Conservation (phyloP, 805 yeast genomes). For the Lachancea quebecensis region DNA sequence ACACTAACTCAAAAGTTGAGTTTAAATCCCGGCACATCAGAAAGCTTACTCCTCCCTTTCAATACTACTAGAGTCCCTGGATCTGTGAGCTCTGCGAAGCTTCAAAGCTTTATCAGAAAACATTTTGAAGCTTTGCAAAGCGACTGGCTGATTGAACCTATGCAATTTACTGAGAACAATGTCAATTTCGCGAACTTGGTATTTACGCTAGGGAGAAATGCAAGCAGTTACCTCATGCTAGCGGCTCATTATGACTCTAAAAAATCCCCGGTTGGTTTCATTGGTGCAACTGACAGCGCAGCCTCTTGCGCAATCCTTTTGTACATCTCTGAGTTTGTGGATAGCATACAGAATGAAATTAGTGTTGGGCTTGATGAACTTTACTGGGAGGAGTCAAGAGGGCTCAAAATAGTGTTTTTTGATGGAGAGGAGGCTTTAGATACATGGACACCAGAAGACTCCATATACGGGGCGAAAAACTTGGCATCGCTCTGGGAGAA, state of each 20-base stretch:
- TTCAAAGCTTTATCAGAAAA: slow-evolving; percentile 33
- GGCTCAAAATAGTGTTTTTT: slow-evolving; percentile 45
- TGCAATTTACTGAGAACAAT: slow-evolving; percentile 34
- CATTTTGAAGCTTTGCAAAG: slow-evolving; percentile 29
- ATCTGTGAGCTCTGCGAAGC: slow-evolving; percentile 32
- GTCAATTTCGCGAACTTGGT: slow-evolving; percentile 36
- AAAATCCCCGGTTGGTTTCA: slow-evolving; percentile 43
- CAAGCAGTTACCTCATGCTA: slow-evolving; percentile 31
- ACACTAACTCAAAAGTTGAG: slow-evolving; percentile 2
- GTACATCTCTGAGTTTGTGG: slow-evolving; percentile 35
- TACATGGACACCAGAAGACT: slow-evolving; percentile 45
- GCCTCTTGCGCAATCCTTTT: slow-evolving; percentile 48
- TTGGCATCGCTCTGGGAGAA: slow-evolving; percentile 37
- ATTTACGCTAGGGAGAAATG: slow-evolving; percentile 23
- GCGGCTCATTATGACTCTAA: slow-evolving; percentile 55
- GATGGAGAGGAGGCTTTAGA: slow-evolving; percentile 60
- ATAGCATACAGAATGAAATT: slow-evolving; percentile 1
- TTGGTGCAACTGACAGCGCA: slow-evolving; percentile 57
- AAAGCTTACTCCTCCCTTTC: slow-evolving; percentile 27
- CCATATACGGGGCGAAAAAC: slow-evolving; percentile 50
- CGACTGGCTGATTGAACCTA: slow-evolving; percentile 26
- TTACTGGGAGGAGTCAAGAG: slow-evolving; percentile 21
- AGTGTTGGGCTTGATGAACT: slow-evolving; percentile 1
- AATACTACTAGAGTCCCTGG: slow-evolving; percentile 40
- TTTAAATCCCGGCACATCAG: background rate